Evolutionary conservation across 1,284 basidiomycete species (phyloP).

Genomic region (Ceratobasidium sp.): DNA sequence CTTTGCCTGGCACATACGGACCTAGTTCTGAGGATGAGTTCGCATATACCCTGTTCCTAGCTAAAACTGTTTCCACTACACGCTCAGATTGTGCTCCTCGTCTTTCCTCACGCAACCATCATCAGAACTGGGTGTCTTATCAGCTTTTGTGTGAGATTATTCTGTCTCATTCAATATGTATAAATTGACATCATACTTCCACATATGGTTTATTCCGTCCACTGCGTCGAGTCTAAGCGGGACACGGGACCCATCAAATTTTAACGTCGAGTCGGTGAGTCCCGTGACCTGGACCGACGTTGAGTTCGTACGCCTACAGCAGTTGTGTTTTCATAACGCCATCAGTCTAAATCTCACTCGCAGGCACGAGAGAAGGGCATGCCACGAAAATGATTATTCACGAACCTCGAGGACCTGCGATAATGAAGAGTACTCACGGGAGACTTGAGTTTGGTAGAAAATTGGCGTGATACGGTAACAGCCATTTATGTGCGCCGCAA

Average conservation of each 20-base stretch:
- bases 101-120: neutral
- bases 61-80: neutral
- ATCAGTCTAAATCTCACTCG: too few relatives aligned
- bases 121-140: neutral
- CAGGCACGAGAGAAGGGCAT: too few relatives aligned
- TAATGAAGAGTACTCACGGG: too few relatives aligned
- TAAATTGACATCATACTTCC: neutral
- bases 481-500: too few relatives aligned
- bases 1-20: neutral
- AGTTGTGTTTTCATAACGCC: too few relatives aligned
- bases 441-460: too few relatives aligned
- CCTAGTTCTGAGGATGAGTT: neutral
- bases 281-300: neutral
- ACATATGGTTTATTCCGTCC: conserved; percentile 1
- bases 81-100: conserved; percentile 1
- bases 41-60: too few relatives aligned
- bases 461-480: too few relatives aligned
- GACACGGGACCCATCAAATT: conserved; percentile 4
- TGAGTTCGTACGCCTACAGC: neutral
- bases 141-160: neutral
- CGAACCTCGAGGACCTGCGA: too few relatives aligned
- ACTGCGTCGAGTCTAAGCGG: neutral
- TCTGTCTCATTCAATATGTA: neutral
- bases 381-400: too few relatives aligned
- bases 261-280: neutral